Percentiles rank a stretch among this genome's conserved stretches.
These are phyloP conservation scores for Sporothrix dimorphospora DNA, from an alignment of 2,329 filamentous ascomycete genomes.

Conservation along the genomic window DNA sequence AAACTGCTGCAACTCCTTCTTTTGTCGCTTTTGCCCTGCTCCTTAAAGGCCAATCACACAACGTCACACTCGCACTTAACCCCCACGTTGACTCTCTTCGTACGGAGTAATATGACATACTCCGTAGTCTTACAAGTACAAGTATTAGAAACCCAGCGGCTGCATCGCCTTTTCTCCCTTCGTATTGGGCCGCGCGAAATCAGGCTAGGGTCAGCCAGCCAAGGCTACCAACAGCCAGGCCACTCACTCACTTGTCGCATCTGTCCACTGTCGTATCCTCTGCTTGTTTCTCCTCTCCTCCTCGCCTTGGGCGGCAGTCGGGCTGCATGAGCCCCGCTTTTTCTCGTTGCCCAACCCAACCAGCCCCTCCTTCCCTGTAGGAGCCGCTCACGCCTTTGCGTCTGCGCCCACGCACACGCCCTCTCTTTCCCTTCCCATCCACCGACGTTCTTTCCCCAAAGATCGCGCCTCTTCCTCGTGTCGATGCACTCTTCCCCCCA, in stretches of 20 bases:
- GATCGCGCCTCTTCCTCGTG: constrained; percentile 3
- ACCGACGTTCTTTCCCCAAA: neutral
- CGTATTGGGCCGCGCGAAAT: neutral
- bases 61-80: neutral
- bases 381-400: no score
- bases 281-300: neutral
- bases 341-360: neutral
- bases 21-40: neutral
- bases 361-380: neutral
- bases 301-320: constrained; percentile 18
- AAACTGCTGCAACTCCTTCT: neutral
- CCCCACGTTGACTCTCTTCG: neutral
- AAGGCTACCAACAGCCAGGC: neutral
- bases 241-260: neutral
- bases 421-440: constrained; percentile 2
- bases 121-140: no score
- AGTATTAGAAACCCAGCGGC: neutral
- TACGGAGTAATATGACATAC: no score
- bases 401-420: neutral
- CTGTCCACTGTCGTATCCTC: neutral
- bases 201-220: neutral
- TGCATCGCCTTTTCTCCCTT: neutral
- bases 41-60: neutral
- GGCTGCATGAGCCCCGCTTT: constrained; percentile 16
- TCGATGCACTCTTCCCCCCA: neutral